These are phyloP conservation scores for Apodospora peruviana DNA, from an alignment of 495 filamentous ascomycete species.

Conservation along the genomic window DNA sequence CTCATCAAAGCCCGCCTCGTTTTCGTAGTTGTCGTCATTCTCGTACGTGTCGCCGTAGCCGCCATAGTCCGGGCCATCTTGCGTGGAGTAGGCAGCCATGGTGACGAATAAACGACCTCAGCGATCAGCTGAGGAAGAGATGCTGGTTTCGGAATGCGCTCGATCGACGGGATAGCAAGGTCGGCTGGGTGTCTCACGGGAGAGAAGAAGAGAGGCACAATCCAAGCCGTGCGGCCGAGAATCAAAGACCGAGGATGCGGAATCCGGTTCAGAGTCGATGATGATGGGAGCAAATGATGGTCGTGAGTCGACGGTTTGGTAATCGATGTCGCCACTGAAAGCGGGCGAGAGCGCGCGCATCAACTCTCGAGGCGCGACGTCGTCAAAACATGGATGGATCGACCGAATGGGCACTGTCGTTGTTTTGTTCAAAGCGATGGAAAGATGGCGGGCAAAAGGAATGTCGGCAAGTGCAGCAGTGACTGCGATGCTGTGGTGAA, in stretches of 20 bases:
- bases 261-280: too few relatives aligned
- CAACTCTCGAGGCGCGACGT: conserved; percentile 17
- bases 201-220: neutral
- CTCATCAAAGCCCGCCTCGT: conserved; percentile 64
- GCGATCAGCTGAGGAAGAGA: neutral
- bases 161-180: neutral
- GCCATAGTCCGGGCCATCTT: conserved; percentile 10
- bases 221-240: too few relatives aligned
- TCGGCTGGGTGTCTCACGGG: neutral
- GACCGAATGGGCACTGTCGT: too few relatives aligned
- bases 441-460: too few relatives aligned
- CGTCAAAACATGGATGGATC: conserved; percentile 16
- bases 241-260: too few relatives aligned
- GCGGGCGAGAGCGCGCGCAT: conserved; percentile 21
- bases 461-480: neutral
- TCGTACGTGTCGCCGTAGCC: conserved; percentile 30
- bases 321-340: conserved; percentile 25
- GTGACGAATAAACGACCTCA: neutral
- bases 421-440: too few relatives aligned
- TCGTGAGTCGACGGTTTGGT: too few relatives aligned
- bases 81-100: conserved; percentile 22
- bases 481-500: conserved; percentile 1
- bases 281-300: too few relatives aligned
- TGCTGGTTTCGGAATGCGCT: neutral
- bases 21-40: conserved; percentile 39